Evolutionary conservation across 768 basidiomycete genomes (phyloP), one percentile per base, ranked within the genome.

Genomic region (Xanthoconium purpureum): DNA sequence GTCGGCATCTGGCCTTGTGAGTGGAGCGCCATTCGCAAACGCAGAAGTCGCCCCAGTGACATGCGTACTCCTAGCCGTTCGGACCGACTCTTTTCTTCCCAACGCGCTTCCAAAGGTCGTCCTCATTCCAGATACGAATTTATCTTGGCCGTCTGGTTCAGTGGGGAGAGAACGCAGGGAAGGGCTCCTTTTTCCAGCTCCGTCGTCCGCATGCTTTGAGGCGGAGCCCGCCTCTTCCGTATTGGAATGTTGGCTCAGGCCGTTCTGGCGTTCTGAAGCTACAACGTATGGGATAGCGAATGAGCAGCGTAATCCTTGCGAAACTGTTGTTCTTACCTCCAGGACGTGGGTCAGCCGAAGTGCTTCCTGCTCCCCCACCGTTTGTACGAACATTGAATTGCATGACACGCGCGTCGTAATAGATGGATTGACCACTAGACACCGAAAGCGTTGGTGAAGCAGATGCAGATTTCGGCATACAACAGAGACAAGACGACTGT

Each of bases 1-100:
- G 17, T 72, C 72, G 4, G 80, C 74, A 18, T 70, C 66, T 0
- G 82, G 80, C 6, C 81, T 81, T 0, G 77, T 77, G 5, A 78
- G 79, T 2, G 80, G 81, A 10, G 83, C 80, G 1, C 84, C 85
- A 44, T 77, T 75, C 29, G 76, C 77, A 64, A 87, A 84, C 5
- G 81, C 70, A 18, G 65, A 47, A 15, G 63, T 42, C 4, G 63
- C 45, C 14, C 43, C 54, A 17, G 47, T 39, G 6, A 60, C 62
- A 20, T 50, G 65, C 20, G 46, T 58, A 42, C 66, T 70, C 47
- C 55, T 58, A 13, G 54, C 46, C 13, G 64, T 70, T 36, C 69
- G 63, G 37, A 62, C 50, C 6, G 71, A 73, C 28, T 29, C 62
- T 33, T 47, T 63, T 35, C 62, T 69, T n/a, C 29, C 57, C 36